Evolutionary conservation across 164 flowering plant genomes (phyloP), one percentile per base, ranked within the genome.

Genomic region (Santalum album): DNA sequence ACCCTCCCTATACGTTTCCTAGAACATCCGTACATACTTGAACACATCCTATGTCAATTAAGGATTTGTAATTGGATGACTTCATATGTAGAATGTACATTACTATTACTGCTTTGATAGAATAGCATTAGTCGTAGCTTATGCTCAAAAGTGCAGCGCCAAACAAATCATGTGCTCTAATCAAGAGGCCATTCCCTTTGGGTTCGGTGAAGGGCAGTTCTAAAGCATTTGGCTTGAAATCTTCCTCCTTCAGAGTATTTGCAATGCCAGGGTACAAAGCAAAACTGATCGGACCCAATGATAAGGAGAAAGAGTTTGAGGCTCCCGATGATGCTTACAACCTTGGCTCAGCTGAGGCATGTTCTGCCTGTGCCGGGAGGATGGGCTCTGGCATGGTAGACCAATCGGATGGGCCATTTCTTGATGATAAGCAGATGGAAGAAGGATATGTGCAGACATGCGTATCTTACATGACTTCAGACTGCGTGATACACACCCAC

Each of bases 311-410:
- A 6, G 44, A 49, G 18, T 48, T 62, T 40, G 65, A 55, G 15
- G 60, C 55, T 17, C 53, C 58, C 21, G 55, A 55, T 21, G 65
- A 56, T 39, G 22, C 34, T 36, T 62, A 62, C 51, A 55, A 55
- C 11, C 60, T 62, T 3, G 65, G 56, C 32, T 25, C 65, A 1
- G 65, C 65, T 7, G 65, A 55, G 10, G 51, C 66, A 6, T 63
- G 66, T 51, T 63, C 66, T 5, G 56, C 66, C 23, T 63, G 66
- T 43, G 66, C 61, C 2, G 66, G 66, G 23, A 9, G 42, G 23
- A 29, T 63, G 23, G 66, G 21, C 0, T 26, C 56, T 0, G 66
- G 66, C 0, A 25, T 56, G n/a, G 66, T 63, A 12, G 61, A 63
- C 51, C 66, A 63, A 34, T 56, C 60, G 0, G 60, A 63, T 34